Evolutionary conservation across 129 eudicot species (phyloP), one percentile per base, ranked within the genome.

Genomic region (Smallanthus sonchifolius): DNA sequence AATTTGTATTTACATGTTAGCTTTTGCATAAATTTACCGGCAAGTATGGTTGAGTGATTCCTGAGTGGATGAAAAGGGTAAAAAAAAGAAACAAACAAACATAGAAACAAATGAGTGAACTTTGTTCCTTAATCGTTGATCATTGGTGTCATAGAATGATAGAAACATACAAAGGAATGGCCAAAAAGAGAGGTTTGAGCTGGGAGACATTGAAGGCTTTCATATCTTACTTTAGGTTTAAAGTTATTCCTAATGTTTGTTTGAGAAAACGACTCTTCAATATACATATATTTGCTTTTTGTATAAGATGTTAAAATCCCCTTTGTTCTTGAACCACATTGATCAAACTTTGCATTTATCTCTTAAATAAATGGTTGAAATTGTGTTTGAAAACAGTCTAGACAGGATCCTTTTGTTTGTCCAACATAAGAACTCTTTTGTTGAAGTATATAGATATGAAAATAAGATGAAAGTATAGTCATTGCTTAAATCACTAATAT

Each of bases 191-290:
- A 68, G 40, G 32, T 67, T 68, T 74, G 47, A 43, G 66, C 60
- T 71, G 73, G 73, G 59, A 72, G 67, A 65, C 77, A 71, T 1
- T 78, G 67, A 51, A 30, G 67, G 55, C 24, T 63, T 71, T 44
- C 66, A 71, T 39, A 54, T 71, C 77, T 71, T 71, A 67, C 45
- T 63, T 51, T 51, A 78, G 77, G 60, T 40, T 71, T 78, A 78
- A 78, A 78, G 82, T 72, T 79, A 71, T 79, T 79, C 73, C 52
- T 39, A 64, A 72, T 71, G 78, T 79, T 79, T 71, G 40, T 63
- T 72, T 71, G 17, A 63, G 68, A 80, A 75, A 80, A 75, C 42
- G 84, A 80, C 73, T 62, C 51, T 60, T 80, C 84, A 69, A 45
- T 69, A 32, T 51, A 62, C 40, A 59, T 30, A 11, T 59, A 14